Base-by-base conservation (phyloP, 2,329 filamentous ascomycete species). In the Colletotrichum gigasporum region DNA sequence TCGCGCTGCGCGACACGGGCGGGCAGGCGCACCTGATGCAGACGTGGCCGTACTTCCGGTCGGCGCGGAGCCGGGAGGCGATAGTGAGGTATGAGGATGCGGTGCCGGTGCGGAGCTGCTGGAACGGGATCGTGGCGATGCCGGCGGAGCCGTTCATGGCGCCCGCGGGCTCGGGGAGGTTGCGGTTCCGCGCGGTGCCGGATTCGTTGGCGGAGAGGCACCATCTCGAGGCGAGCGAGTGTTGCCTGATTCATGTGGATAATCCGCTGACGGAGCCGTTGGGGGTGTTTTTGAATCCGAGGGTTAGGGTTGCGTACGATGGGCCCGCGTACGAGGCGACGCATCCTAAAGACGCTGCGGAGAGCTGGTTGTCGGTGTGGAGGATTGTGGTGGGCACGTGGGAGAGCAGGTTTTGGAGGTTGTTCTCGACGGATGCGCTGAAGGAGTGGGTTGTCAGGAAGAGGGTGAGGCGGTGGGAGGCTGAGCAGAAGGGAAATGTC, bases 211-310 rank as follows among this genome's bases (percentile, higher is more conserved):
- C 87, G 2, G 52, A 62, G 63, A 71, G 75, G 7, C 71, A 79
- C 24, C 90, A 92, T 71, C 80, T 94, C 24, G 92, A 94, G 75
- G 91, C 83, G n/a, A 91, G 88, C 12, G 91, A 94, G 76, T 94
- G 91, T 79, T 94, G 92, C 75, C 84, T 94, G 54, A 88, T 93
- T 57, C 91, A 93, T 72, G 86, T 87, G 2, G 91, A 93, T 71
- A 93, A 92, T 69, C 86, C 85, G 2, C 76, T 88, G 4, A 83
- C 82, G 5, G 71, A 71, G 59, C 74, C 75, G 5, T 68, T 76
- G 57, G 88, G 90, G 51, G 86, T 92, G 5, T 93, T 82, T 73
- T 72, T 93, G 37, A 93, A 93, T 72, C 89, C 90, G 2, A 83
- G 83, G 11, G 90, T 93, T 10, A 82, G 89, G 8, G 90, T 93